Evolutionary conservation across 257 asterid species (phyloP).

Genomic region (Datura wrightii): DNA sequence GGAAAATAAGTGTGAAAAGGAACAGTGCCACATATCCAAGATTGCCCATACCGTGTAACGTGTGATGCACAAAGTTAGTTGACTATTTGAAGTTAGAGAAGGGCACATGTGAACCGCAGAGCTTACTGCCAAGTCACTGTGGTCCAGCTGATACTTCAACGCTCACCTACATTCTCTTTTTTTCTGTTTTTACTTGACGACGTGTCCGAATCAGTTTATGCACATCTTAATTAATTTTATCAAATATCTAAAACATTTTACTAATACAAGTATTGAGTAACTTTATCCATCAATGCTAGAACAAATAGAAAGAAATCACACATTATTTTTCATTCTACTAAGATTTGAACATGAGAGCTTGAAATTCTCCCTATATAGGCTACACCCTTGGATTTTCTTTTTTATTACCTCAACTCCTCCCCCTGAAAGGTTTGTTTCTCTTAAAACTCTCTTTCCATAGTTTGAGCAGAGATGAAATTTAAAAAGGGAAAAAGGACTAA

Average conservation of each 20-base stretch:
- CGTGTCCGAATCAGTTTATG: accelerated
- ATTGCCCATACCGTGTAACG: slow-evolving; percentile 25
- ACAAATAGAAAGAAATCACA: background rate
- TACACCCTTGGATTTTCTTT: background rate
- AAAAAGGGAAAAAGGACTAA: background rate
- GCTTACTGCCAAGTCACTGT: slow-evolving; percentile 20
- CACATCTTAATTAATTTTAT: background rate
- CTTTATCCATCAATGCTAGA: background rate
- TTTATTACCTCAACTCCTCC: background rate
- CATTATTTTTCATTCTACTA: background rate
- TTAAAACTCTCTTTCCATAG: background rate
- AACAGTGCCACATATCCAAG: slow-evolving; percentile 27
- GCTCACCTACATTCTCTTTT: slow-evolving; percentile 1
- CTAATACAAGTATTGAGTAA: background rate
- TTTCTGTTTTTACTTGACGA: too few species aligned
- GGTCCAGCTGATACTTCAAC: slow-evolving; percentile 5
- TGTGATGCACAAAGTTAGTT: slow-evolving; percentile 26
- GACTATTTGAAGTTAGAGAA: slow-evolving; percentile 23
- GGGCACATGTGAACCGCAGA: slow-evolving; percentile 25
- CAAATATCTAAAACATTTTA: background rate
- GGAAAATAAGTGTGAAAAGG: slow-evolving; percentile 22
- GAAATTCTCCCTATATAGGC: background rate
- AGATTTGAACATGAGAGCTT: background rate
- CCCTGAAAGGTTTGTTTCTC: background rate
- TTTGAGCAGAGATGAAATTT: background rate